Evolutionary conservation across 2,329 filamentous ascomycete species (phyloP), one percentile per base, ranked within the genome.

Genomic region (Tympanopsis confertula): DNA sequence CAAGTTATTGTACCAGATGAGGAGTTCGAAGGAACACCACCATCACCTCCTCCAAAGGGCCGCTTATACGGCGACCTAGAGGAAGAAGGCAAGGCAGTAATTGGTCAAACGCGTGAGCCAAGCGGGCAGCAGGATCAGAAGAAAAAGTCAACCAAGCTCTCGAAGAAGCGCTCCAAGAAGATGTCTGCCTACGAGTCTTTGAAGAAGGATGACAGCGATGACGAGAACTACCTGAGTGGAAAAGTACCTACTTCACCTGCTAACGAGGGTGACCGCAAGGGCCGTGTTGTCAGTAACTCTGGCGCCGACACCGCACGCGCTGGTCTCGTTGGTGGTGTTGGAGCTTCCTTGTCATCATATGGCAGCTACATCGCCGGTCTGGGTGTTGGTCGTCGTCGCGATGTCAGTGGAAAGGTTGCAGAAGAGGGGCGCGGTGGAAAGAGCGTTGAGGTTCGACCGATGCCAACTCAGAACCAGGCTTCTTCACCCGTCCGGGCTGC

Each of bases 371-470:
- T 63, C 32, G 58, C 59, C 2, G 56, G 55, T 2, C 43, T 63
- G 4, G 62, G 62, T 2, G 61, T 66, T 24, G 62, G 61, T n/a
- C 51, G 63, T 39, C 50, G 62, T 38, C 53, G 62, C 29, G 62
- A 66, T 38, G 63, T 66, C 14, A 65, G 62, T 40, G 63, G 62
- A 2, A 65, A 65, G 39, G 47, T 65, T 13, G 62, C 57, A 1
- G 63, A 66, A 41, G 63, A 66, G 50, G 62, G 63, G 4, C 52
- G 62, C 18, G 51, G 56, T 14, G 51, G 53, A 7, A 39, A 28
- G n/a, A 39, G 49, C 42, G 15, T 18, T 13, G n/a, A 26, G 15
- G 33, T 18, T 43, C 40, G 22, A 39, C 44, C 5, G 20, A 33
- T 12, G 36, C 13, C 17, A 13, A 41, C 38, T 35, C 42, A 43